Base-by-base conservation (phyloP, 2,329 filamentous ascomycete genomes). In the Venturia oleaginea region DNA sequence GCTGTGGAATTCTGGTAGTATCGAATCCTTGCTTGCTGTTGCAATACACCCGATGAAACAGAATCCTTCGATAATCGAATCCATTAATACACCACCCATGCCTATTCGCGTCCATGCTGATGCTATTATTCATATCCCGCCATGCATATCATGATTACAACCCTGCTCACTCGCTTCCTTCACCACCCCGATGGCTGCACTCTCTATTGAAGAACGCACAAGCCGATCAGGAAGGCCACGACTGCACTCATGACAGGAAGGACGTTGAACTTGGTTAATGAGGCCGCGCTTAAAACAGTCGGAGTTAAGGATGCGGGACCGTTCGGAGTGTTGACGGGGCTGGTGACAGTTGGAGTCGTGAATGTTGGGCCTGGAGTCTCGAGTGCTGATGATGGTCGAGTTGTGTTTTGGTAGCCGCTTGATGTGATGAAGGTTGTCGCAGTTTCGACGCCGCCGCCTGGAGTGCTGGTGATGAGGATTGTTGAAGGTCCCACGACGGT, bases 381-480 rank as follows among this genome's bases (percentile, higher is more conserved):
- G 27, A 57, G n/a, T 22, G 51, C 2, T 10, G 30, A 57, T n/a
- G 51, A 37, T 34, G 30, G 22, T 8, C 15, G 15, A n/a, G 51
- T 57, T 32, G 51, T 57, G 30, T 57, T 57, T 10, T 37, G 51
- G 51, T 34, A 57, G 51, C 51, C 51, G 30, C 15, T 19, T 34
- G 27, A 34, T 2, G 51, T 57, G 51, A 57, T 57, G 51, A 57
- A n/a, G 27, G 51, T 57, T 32, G 51, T 57, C 6, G 27, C 51
- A 2, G 15, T 34, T 7, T 32, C 51, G 51, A 34, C 19, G 27
- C 51, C 51, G 51, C 51, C 51, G 30, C 51, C 51, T n/a, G 51
- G 51, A 57, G 51, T 57, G 30, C 51, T 57, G 51, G 51, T 57
- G 30, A 57, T 34, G 51, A 57, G 30, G 13, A 57, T 22, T 57